phyloP scores from a whole-genome alignment of 768 basidiomycete genomes.

The Macrolepiota fuliginosa region DNA sequence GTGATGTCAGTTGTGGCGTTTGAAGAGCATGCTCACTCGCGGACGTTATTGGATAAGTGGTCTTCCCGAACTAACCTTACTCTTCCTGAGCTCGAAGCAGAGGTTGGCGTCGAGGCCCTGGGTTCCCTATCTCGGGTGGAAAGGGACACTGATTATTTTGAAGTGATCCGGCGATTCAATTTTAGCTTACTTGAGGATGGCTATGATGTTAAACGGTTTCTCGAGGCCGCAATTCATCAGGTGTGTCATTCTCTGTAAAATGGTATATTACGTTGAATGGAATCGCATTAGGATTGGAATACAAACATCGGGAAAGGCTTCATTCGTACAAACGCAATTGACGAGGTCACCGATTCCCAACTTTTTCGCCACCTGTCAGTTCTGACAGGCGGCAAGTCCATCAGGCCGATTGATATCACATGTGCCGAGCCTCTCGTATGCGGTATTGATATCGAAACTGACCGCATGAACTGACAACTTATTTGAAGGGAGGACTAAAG shows the following conservation, averaged over 20 bases:
- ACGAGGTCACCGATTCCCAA: slow-evolving; percentile 17
- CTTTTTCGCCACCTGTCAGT: neutral
- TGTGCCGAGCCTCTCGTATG: too few relatives aligned
- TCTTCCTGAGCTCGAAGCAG: neutral
- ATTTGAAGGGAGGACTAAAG: too few relatives aligned
- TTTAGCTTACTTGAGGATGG: neutral
- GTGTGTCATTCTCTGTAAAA: neutral
- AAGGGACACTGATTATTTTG: neutral
- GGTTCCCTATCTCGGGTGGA: neutral
- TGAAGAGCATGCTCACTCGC: neutral
- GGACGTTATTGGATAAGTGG: neutral
- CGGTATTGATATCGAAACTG: too few relatives aligned
- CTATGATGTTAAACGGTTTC: too few relatives aligned
- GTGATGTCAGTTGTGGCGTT: neutral
- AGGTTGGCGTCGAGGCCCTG: neutral
- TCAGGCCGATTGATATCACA: neutral
- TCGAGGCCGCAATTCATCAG: neutral
- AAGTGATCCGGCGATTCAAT: neutral
- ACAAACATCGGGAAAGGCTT: neutral
- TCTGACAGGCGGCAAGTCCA: neutral
- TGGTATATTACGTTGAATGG: too few relatives aligned
- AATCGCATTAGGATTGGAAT: neutral
- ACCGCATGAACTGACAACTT: too few relatives aligned
- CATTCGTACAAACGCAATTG: neutral
- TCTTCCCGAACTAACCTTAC: neutral